A percentile compares a stretch with the other conserved stretches of the same genome.
phyloP scores from a whole-genome alignment of 768 basidiomycete genomes.

The Porpolomopsis calyptriformis region DNA sequence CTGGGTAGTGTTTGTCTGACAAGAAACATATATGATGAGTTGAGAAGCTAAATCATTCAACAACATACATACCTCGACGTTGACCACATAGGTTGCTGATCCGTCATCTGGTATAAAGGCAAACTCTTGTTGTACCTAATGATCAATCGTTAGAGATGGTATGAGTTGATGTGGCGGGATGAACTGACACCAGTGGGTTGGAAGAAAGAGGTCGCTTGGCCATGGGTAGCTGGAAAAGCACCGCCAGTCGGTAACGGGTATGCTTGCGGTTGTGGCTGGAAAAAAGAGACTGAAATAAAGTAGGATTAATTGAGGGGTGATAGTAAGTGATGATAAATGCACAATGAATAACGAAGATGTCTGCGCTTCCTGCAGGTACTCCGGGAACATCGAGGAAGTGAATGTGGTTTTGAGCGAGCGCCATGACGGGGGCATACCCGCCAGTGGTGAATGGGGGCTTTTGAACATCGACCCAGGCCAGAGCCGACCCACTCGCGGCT shows the following conservation, averaged over 20 bases:
- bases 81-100: conserved; percentile 59
- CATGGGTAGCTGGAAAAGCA: conserved; percentile 52
- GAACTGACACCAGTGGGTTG: conserved; percentile 32
- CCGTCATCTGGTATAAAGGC: conserved; percentile 69
- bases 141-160: background rate
- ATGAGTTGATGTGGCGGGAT: background rate
- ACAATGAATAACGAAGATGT: conserved; percentile 88
- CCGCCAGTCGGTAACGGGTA: conserved; percentile 29
- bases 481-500: conserved; percentile 42
- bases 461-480: conserved; percentile 58
- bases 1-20: conserved; percentile 54
- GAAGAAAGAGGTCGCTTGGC: conserved; percentile 58
- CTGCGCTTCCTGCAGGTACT: conserved; percentile 53
- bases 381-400: conserved; percentile 70
- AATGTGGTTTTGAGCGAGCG: conserved; percentile 78
- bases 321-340: conserved; percentile 18
- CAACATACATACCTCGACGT: conserved; percentile 41
- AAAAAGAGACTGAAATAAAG: conserved; percentile 48
- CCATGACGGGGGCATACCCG: conserved; percentile 64
- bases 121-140: conserved; percentile 59
- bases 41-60: background rate
- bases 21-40: background rate
- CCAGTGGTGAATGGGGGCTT: conserved; percentile 42
- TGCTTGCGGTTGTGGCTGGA: conserved; percentile 59
- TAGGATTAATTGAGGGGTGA: background rate